Conservation (phyloP, 2,329 filamentous ascomycete species). For the Penicillium psychrosexuale region DNA sequence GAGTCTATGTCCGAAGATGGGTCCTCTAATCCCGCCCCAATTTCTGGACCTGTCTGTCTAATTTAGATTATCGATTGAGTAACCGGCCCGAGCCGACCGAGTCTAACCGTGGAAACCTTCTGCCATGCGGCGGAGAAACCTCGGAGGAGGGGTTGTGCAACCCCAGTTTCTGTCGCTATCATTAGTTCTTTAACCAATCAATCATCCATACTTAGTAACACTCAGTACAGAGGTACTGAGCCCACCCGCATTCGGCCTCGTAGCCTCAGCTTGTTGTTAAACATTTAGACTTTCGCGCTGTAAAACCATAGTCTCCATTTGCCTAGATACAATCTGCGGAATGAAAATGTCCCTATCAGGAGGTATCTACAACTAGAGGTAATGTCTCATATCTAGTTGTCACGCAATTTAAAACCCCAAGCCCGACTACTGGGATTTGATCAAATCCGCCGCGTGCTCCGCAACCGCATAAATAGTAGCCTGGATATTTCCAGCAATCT, state of each 20-base stretch:
- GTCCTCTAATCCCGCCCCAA: not conserved
- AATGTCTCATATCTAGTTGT: not conserved
- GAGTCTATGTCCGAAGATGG: not conserved
- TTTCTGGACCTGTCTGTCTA: not conserved
- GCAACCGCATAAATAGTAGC: constrained; percentile 38
- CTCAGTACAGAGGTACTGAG: not conserved
- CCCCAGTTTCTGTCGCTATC: not conserved
- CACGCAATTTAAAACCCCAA: not conserved
- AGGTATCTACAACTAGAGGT: not conserved
- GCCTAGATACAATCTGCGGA: not conserved
- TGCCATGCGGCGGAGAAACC: not conserved
- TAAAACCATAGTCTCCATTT: not conserved
- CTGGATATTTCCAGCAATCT: constrained; percentile 38
- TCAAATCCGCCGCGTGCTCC: constrained; percentile 32
- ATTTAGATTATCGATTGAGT: not conserved
- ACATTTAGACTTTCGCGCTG: not conserved
- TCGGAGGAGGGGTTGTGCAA: not conserved
- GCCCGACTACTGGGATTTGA: not conserved
- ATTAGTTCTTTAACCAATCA: not conserved
- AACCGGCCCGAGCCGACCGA: not conserved
- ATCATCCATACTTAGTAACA: not conserved
- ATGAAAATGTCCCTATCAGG: not conserved
- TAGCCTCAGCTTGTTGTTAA: too few species aligned
- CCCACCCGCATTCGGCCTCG: too few species aligned
- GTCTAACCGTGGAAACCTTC: not conserved